Percentiles rank a stretch among this genome's conserved stretches.
phyloP scores from a whole-genome alignment of 805 yeast species.

The Monosporozyma unispora region DNA sequence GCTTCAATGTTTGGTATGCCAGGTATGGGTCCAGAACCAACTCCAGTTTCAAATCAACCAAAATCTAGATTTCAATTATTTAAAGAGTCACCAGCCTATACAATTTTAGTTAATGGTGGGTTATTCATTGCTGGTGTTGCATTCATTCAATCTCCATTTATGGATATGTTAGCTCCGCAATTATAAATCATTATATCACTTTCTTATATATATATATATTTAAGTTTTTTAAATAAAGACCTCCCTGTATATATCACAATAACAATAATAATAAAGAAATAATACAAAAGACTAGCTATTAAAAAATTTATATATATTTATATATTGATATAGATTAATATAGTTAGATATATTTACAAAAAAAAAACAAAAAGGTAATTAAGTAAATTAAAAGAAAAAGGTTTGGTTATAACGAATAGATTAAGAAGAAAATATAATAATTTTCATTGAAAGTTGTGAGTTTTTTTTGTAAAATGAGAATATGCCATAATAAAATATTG shows the following conservation, averaged over 20 bases:
- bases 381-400: background rate
- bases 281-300: background rate
- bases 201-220: background rate
- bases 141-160: slow-evolving; percentile 66
- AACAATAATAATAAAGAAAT: background rate
- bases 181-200: too few relatives aligned
- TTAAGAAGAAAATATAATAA: background rate
- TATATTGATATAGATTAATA: too few relatives aligned
- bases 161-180: slow-evolving; percentile 79
- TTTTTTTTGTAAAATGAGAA: background rate
- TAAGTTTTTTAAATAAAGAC: background rate
- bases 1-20: slow-evolving; percentile 25
- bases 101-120: slow-evolving; percentile 52
- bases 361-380: background rate
- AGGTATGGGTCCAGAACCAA: slow-evolving; percentile 18
- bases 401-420: background rate
- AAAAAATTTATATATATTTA: background rate
- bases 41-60: slow-evolving; percentile 21
- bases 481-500: background rate
- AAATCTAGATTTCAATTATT: slow-evolving; percentile 39
- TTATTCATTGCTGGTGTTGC: slow-evolving; percentile 67
- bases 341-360: background rate
- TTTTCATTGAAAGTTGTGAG: background rate
- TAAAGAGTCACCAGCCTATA: slow-evolving; percentile 55
- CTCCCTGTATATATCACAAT: slow-evolving; percentile 5